phyloP scores from a whole-genome alignment of 2,329 filamentous ascomycete species.

The Sporothrix globosa region DNA sequence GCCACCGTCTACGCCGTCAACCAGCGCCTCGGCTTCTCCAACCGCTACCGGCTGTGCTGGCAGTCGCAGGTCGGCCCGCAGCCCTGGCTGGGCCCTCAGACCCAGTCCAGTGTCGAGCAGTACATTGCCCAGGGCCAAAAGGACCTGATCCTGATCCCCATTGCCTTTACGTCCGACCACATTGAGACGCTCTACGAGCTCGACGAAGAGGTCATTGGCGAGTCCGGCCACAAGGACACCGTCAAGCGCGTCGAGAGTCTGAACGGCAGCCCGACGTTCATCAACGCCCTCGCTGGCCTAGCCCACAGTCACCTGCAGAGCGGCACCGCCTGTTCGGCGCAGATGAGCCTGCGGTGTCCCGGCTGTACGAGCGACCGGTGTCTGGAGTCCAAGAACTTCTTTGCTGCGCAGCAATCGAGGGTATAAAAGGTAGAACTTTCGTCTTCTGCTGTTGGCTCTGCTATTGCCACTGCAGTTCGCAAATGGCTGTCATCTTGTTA shows the following conservation, averaged over 20 bases:
- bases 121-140: conserved; percentile 91
- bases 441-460: neutral
- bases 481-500: too few relatives aligned
- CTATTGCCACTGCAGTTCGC: too few relatives aligned
- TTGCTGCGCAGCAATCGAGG: conserved; percentile 46
- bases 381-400: conserved; percentile 73
- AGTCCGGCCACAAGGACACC: conserved; percentile 73
- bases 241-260: conserved; percentile 90
- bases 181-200: conserved; percentile 96
- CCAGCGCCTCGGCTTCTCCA: conserved; percentile 81
- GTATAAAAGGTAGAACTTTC: neutral
- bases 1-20: conserved; percentile 98
- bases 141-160: conserved; percentile 87
- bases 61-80: conserved; percentile 96
- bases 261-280: conserved; percentile 90
- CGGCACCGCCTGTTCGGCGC: conserved; percentile 69
- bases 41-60: conserved; percentile 94
- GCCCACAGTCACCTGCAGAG: conserved; percentile 77
- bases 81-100: conserved; percentile 95
- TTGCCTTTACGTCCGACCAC: conserved; percentile 98
- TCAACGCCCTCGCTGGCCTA: conserved; percentile 83
- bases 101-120: conserved; percentile 80
- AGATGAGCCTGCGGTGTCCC: conserved; percentile 90
- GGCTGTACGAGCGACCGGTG: conserved; percentile 91
- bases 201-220: conserved; percentile 91